Percentiles rank a stretch among this genome's conserved stretches.
Evolutionary conservation across 2,329 filamentous ascomycete species (phyloP).

Genomic region (Colletotrichum scovillei): DNA sequence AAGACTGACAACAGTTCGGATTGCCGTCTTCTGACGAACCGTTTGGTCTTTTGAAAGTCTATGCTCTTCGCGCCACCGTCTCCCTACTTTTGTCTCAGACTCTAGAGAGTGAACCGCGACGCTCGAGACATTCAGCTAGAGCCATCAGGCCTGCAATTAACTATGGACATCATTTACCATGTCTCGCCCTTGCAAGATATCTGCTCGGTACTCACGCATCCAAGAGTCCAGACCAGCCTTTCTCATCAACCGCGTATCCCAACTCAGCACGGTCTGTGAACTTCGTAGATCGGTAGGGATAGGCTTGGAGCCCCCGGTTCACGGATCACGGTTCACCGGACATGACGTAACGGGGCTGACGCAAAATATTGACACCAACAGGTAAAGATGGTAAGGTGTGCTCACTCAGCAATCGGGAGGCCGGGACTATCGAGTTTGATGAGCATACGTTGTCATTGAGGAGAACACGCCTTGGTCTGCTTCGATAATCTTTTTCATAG

Average conservation of each 20-base stretch:
- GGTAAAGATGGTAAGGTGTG: no score
- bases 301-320: not conserved
- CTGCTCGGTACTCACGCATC: not conserved
- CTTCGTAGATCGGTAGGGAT: slow-evolving; percentile 10
- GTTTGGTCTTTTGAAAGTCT: not conserved
- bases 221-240: not conserved
- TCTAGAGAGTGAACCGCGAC: not conserved
- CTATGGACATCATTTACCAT: not conserved
- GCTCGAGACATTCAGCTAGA: not conserved
- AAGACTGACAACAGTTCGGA: not conserved
- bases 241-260: not conserved
- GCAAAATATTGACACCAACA: not conserved
- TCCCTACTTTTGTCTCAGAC: not conserved
- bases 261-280: no score
- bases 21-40: slow-evolving; percentile 8
- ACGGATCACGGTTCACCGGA: not conserved
- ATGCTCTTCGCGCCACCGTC: not conserved
- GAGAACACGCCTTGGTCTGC: not conserved
- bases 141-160: no score
- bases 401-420: not conserved
- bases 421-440: not conserved
- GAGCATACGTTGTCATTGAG: not conserved
- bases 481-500: not conserved
- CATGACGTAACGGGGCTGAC: slow-evolving; percentile 24
- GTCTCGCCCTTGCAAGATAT: not conserved